These are phyloP conservation scores for Comarum palustre DNA, from an alignment of 306 rosid genomes.

Conservation along the genomic window DNA sequence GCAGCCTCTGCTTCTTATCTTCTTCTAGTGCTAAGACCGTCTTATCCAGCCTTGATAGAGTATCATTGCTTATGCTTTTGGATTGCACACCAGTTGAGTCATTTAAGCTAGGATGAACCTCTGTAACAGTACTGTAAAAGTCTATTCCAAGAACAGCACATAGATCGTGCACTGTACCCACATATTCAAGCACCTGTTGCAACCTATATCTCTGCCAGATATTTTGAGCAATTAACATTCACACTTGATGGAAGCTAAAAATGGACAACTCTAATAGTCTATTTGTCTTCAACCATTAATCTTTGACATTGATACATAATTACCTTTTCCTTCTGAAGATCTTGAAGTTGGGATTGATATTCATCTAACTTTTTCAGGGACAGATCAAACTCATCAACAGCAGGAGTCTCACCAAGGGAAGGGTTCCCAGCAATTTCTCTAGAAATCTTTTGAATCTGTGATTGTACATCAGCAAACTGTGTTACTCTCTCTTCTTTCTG, in stretches of 20 bases:
- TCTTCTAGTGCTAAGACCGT: constrained; percentile 66
- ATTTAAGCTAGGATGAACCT: constrained; percentile 94
- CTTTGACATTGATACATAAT: constrained; percentile 7
- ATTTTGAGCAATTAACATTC: constrained; percentile 24
- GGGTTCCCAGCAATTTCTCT: constrained; percentile 84
- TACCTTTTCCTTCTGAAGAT: constrained; percentile 97
- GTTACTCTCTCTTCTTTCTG: constrained; percentile 89
- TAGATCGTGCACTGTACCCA: constrained; percentile 85
- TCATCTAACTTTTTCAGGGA: constrained; percentile 84
- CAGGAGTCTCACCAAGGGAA: constrained; percentile 50
- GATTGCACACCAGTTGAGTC: constrained; percentile 88
- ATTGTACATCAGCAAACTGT: constrained; percentile 82
- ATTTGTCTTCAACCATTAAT: constrained; percentile 15
- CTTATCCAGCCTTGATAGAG: constrained; percentile 81
- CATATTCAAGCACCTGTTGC: constrained; percentile 86
- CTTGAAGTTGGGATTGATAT: constrained; percentile 84
- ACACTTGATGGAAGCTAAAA: constrained; percentile 9
- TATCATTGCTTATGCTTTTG: constrained; percentile 92
- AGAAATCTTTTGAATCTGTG: constrained; percentile 87
- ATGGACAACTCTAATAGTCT: constrained; percentile 9
- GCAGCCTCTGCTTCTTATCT: constrained; percentile 78
- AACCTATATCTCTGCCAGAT: constrained; percentile 75
- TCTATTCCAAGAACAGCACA: constrained; percentile 98
- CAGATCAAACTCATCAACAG: constrained; percentile 74
- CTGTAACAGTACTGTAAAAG: constrained; percentile 88